phyloP scores from a whole-genome alignment of 805 yeast species.

The Tetrapisispora nanseiensis region DNA sequence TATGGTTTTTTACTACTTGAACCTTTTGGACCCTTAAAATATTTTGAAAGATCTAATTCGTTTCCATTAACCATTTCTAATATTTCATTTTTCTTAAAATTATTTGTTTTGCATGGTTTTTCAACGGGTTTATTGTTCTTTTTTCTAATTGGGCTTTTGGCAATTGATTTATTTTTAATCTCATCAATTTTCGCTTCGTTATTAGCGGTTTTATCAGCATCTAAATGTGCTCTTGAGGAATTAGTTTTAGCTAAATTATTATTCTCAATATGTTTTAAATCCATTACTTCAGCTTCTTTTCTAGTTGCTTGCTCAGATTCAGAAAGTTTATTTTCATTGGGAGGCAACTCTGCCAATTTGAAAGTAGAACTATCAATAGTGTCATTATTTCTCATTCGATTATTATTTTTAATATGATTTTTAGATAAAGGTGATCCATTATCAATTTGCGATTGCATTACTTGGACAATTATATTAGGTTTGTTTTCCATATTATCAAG shows the following conservation, averaged over 20 bases:
- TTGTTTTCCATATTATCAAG: background rate
- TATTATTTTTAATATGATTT: conserved; percentile 7
- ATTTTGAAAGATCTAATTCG: conserved; percentile 12
- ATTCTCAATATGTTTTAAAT: background rate
- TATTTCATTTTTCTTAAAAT: conserved; percentile 18
- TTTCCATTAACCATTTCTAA: conserved; percentile 20
- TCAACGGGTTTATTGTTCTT: conserved; percentile 11
- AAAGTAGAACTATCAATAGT: background rate
- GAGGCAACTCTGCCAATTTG: conserved; percentile 2
- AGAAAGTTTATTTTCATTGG: background rate
- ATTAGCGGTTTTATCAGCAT: too few species aligned
- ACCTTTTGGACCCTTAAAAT: conserved; percentile 12
- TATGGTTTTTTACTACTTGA: conserved; percentile 17
- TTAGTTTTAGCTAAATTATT: too few species aligned
- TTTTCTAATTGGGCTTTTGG: background rate
- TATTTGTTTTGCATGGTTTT: background rate
- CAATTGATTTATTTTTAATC: background rate
- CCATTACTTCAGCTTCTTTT: background rate
- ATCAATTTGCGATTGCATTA: conserved; percentile 4
- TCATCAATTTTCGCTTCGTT: background rate
- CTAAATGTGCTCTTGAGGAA: too few species aligned
- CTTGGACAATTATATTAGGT: background rate
- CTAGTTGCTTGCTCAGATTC: background rate
- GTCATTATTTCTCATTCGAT: background rate
- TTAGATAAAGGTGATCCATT: conserved; percentile 25